Conservation (phyloP, 2,329 filamentous ascomycete species). For the Hyphodiscus sp. region DNA sequence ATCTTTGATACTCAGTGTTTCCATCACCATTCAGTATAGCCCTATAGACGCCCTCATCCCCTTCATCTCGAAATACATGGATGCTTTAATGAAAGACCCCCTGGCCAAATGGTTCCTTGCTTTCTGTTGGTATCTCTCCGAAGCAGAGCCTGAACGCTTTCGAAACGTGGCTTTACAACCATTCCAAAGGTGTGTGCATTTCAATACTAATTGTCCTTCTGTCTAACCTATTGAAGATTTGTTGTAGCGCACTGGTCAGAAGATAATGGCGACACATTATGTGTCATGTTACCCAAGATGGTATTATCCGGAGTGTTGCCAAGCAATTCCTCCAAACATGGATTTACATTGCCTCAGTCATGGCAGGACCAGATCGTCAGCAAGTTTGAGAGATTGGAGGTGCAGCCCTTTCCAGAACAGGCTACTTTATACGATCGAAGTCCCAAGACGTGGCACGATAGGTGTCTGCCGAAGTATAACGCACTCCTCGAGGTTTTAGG, state of each 20-base stretch:
- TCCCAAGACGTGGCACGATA: slow-evolving; percentile 53
- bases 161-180: slow-evolving; percentile 69
- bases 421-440: slow-evolving; percentile 50
- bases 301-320: slow-evolving; percentile 50
- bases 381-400: slow-evolving; percentile 60
- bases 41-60: slow-evolving; percentile 75
- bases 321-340: slow-evolving; percentile 43
- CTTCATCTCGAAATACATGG: slow-evolving; percentile 58
- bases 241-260: slow-evolving; percentile 68
- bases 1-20: slow-evolving; percentile 47
- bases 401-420: slow-evolving; percentile 58
- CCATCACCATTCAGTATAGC: slow-evolving; percentile 67
- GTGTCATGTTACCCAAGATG: slow-evolving; percentile 62
- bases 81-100: slow-evolving; percentile 56
- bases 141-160: slow-evolving; percentile 69
- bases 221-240: slow-evolving; percentile 48
- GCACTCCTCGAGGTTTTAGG: slow-evolving; percentile 59
- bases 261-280: slow-evolving; percentile 61
- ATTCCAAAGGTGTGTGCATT: slow-evolving; percentile 60
- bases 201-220: not conserved
- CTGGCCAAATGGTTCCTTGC: slow-evolving; percentile 70
- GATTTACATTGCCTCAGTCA: slow-evolving; percentile 51
- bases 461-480: slow-evolving; percentile 61
- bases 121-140: slow-evolving; percentile 77
- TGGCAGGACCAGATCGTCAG: slow-evolving; percentile 70